Conservation (phyloP, 345 rosid genomes). For the Eucalyptus cloeziana region DNA sequence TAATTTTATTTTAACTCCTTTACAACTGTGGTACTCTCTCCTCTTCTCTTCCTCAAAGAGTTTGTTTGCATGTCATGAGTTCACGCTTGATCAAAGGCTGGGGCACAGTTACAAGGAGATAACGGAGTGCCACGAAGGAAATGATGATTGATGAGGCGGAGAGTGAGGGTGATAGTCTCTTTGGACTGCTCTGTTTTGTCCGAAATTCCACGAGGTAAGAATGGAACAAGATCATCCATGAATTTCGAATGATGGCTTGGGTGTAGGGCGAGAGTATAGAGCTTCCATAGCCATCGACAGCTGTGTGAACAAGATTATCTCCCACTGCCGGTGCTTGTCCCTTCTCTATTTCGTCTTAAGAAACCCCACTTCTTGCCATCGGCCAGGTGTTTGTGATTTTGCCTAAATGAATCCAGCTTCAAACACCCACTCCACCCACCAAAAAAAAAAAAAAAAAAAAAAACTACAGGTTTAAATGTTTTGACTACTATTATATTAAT, state of each 20-base stretch:
- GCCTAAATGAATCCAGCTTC: no score
- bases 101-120: no score
- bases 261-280: not conserved
- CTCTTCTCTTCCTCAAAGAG: accelerated
- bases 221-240: not conserved
- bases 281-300: not conserved
- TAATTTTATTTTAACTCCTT: not conserved
- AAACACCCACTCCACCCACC: accelerated
- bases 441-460: no score
- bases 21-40: no score
- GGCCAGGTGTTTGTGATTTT: not conserved
- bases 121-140: not conserved
- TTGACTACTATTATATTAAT: no score
- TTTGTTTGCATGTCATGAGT: accelerated
- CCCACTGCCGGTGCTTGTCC: not conserved
- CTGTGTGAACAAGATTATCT: not conserved
- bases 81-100: not conserved
- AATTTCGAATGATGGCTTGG: not conserved
- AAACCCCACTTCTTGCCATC: no score
- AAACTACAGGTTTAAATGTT: no score
- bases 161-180: not conserved
- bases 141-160: not conserved
- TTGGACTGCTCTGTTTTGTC: not conserved
- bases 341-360: not conserved
- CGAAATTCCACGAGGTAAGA: not conserved